Evolutionary conservation across 805 yeast species (phyloP), one percentile per base, ranked within the genome.

Genomic region (Nakazawaea sp.): DNA sequence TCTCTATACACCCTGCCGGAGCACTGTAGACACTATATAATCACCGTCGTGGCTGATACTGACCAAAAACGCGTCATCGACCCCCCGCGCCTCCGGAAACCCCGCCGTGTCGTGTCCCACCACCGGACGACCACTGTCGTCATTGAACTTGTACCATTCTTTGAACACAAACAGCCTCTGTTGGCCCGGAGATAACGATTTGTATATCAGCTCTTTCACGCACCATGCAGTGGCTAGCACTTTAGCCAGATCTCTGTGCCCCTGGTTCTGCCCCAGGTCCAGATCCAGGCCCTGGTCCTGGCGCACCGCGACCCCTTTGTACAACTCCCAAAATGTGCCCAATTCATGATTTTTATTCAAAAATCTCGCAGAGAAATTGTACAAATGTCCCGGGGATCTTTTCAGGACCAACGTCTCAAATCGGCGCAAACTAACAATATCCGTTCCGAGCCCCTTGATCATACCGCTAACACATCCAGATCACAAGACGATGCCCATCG

Each of bases 171-270:
- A 82, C 2, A 6, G 6, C n/a, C 35, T 34, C 52, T 84, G 92
- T 27, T 70, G 72, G 3, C 43, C 43, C 1, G 47, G 35, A 32
- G 66, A 72, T 40, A 84, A 53, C 0, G 79, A 64, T 53, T 84
- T 84, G 53, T 62, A 84, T 7, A 81, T 49, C 1, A 92, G 89
- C 48, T 84, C 94, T 45, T 84, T 84, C 7, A 72, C 60, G 8
- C 87, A 79, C 94, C 94, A 84, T 15, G 71, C 46, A 2, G 76
- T 74, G 1, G 85, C 72, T 15, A 82, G 52, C 3, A 62, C 50
- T 25, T 51, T 51, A 6, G 15, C 19, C 18, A 35, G 18, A 13
- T 30, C 25, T n/a, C n/a, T n/a, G n/a, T n/a, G n/a, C n/a, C n/a
- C n/a, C n/a, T n/a, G n/a, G n/a, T n/a, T n/a, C n/a, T n/a, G n/a